Evolutionary conservation across 1,284 basidiomycete genomes (phyloP).

Genomic region (Phellopilus nigrolimitatus): DNA sequence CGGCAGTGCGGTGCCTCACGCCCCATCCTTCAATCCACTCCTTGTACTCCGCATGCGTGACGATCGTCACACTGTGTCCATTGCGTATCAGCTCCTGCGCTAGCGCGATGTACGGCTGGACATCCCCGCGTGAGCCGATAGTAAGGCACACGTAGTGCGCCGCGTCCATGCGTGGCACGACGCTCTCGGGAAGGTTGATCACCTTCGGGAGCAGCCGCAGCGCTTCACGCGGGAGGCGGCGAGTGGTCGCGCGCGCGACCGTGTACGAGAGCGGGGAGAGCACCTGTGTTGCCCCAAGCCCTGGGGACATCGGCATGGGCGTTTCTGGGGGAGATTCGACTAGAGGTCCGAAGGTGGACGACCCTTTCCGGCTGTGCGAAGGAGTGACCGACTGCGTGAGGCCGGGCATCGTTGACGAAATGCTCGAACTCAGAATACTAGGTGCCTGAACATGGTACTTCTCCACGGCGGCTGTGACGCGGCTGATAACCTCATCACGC

Average conservation of each 20-base stretch:
- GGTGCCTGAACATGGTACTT: conserved; percentile 8
- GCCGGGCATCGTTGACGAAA: background rate
- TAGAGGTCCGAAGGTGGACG: background rate
- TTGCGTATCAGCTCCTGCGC: conserved; percentile 43
- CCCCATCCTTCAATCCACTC: conserved; percentile 60
- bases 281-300: conserved; percentile 14
- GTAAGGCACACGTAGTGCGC: conserved; percentile 44
- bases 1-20: conserved; percentile 64
- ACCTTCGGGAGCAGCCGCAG: conserved; percentile 38
- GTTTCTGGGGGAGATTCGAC: conserved; percentile 11
- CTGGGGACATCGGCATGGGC: conserved; percentile 16
- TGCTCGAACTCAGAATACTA: too few species aligned
- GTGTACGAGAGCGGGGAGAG: conserved; percentile 20
- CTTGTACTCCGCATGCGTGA: conserved; percentile 62
- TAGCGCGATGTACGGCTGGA: conserved; percentile 50
- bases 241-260: conserved; percentile 1
- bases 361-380: background rate
- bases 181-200: conserved; percentile 41
- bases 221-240: conserved; percentile 15
- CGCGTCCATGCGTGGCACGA: conserved; percentile 31
- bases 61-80: conserved; percentile 53
- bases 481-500: conserved; percentile 43
- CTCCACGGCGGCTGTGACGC: conserved; percentile 29
- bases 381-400: background rate
- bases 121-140: conserved; percentile 48